phyloP scores from a whole-genome alignment of 208 protist genomes.

The Naegleria lovaniensis region DNA sequence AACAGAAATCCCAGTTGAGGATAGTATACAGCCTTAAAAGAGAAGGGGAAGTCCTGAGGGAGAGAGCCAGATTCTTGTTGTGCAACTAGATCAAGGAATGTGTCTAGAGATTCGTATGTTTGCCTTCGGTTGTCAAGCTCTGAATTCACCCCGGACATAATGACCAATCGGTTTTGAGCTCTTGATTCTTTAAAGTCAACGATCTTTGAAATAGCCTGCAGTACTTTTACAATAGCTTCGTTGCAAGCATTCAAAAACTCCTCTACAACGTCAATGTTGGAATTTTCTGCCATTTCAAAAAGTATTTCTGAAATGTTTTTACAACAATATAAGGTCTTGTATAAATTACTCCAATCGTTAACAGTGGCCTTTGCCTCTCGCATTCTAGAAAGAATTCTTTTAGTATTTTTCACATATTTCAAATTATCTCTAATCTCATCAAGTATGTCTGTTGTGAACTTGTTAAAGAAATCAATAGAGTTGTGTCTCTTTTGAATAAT shows the following conservation, averaged over 20 bases:
- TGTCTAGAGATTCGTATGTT: slow-evolving; percentile 19
- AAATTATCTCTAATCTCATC: slow-evolving; percentile 30
- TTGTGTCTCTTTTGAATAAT: slow-evolving; percentile 11
- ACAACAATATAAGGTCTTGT: slow-evolving; percentile 32
- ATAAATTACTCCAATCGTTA: slow-evolving; percentile 31
- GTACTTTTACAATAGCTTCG: slow-evolving; percentile 7
- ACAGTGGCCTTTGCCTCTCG: slow-evolving; percentile 29
- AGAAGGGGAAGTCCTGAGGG: not conserved
- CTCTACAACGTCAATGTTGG: not conserved
- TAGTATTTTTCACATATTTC: slow-evolving; percentile 28
- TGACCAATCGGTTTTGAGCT: slow-evolving; percentile 25
- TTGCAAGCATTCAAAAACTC: not conserved
- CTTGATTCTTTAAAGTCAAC: slow-evolving; percentile 35
- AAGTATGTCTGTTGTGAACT: not conserved
- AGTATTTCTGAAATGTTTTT: slow-evolving; percentile 28
- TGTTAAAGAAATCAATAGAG: slow-evolving; percentile 23
- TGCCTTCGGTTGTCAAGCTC: slow-evolving; percentile 33
- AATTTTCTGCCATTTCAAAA: not conserved
- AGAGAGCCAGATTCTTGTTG: slow-evolving; percentile 7
- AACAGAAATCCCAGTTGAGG: slow-evolving; percentile 33
- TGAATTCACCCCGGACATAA: slow-evolving; percentile 19
- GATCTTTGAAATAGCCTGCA: slow-evolving; percentile 12
- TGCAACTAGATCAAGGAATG: slow-evolving; percentile 32
- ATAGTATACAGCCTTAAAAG: slow-evolving; percentile 25
- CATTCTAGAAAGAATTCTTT: slow-evolving; percentile 25